Evolutionary conservation across 2,329 filamentous ascomycete species (phyloP), one percentile per base, ranked within the genome.

Genomic region (Ascochyta viciae-villosae): DNA sequence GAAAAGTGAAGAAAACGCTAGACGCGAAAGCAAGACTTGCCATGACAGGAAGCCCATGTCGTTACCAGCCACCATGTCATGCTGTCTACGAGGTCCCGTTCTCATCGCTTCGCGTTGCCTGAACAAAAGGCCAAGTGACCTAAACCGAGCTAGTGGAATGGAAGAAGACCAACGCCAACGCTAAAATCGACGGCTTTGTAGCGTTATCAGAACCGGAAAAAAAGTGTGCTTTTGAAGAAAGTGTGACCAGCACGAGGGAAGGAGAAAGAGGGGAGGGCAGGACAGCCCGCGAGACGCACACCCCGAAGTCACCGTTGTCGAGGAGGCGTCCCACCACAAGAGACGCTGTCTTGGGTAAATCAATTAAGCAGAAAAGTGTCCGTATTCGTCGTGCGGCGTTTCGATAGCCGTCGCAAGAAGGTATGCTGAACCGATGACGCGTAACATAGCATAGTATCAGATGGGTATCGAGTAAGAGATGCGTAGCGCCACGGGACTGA

Each of bases 401-500:
- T 33, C 16, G 12, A 12, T n/a, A 35, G 41, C 29, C 35, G 15
- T 41, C 39, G 47, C 26, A 22, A 15, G 37, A 50, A 43, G 33
- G 16, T 26, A 45, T 49, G 39, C 27, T 49, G 44, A 43, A 43
- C 51, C 42, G 50, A 52, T 54, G 50, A 54, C 58, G 57, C 49
- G 33, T 57, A 48, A 54, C 42, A 31, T 48, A 35, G 50, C 42
- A 31, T 48, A 35, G 50, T 54, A 51, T 54, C 50, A 57, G 50
- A 57, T 54, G 62, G 62, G 62, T 64, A 64, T 64, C 60, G 62
- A 60, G 44, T 51, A 59, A 47, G 44, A 59, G 45, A 53, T 62
- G 59, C 44, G 39, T 49, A 38, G 44, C 43, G 54, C 44, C 48
- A 19, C 45, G 49, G 34, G 44, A 51, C 58, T 60, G 56, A 49